Evolutionary conservation across 441 rosid species (phyloP).

Genomic region (Syzygium malaccense): DNA sequence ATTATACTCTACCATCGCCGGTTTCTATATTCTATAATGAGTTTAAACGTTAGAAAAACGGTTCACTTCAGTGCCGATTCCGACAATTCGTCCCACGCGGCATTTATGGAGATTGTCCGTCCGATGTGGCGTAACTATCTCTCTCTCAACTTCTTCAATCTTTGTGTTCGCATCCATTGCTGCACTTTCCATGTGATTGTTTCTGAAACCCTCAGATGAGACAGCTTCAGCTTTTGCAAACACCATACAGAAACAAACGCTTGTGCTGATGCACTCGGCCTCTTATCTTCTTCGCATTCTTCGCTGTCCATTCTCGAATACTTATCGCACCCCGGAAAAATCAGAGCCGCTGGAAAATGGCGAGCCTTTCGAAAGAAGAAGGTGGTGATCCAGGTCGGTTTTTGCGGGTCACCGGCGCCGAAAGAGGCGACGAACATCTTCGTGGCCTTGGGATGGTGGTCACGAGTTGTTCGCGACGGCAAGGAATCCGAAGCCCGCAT

Average conservation of each 20-base stretch:
- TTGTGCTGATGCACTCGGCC: not conserved
- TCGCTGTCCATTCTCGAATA: not conserved
- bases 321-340: not conserved
- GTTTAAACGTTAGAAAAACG: no score
- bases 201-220: not conserved
- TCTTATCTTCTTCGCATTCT: not conserved
- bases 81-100: accelerated
- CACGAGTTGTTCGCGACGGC: not conserved
- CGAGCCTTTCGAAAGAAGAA: slow-evolving; percentile 64
- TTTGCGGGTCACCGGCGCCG: not conserved
- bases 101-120: not conserved
- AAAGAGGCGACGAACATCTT: not conserved
- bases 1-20: no score
- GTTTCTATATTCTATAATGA: no score
- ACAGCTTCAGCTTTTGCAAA: not conserved
- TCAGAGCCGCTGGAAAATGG: slow-evolving; percentile 35
- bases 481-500: not conserved
- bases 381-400: slow-evolving; percentile 67
- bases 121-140: not conserved
- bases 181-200: not conserved
- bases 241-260: not conserved
- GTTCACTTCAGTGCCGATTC: not conserved
- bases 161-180: not conserved
- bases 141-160: not conserved
- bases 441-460: not conserved